phyloP scores from a whole-genome alignment of 495 filamentous ascomycete genomes.

The Jackrogersella multiformis region DNA sequence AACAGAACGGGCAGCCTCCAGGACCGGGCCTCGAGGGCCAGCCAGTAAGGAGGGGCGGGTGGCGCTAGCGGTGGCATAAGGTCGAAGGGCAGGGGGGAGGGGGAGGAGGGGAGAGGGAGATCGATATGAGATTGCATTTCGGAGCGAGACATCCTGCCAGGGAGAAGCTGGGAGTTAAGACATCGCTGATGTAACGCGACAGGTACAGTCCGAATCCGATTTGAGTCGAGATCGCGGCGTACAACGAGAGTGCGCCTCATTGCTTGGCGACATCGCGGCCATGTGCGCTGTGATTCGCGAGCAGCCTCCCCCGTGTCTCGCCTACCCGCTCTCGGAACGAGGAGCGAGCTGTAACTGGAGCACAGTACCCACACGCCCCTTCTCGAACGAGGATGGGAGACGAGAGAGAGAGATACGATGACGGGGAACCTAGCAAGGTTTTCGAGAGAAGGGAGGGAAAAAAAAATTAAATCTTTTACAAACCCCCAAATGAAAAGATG shows the following conservation, averaged over 20 bases:
- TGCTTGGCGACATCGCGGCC: constrained; percentile 24
- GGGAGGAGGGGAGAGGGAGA: no score
- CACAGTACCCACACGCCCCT: constrained; percentile 21
- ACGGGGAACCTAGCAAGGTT: constrained; percentile 12
- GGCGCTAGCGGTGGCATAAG: not conserved
- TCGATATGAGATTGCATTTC: constrained; percentile 6
- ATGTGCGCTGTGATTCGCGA: constrained; percentile 32
- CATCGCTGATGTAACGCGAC: constrained; percentile 29
- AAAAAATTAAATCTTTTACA: constrained; percentile 4
- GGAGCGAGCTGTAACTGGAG: constrained; percentile 6
- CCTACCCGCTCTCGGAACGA: constrained; percentile 33
- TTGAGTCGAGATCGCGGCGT: constrained; percentile 20
- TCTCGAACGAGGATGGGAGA: not conserved
- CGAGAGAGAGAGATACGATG: constrained; percentile 7
- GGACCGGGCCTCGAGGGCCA: not conserved
- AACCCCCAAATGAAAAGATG: constrained; percentile 1
- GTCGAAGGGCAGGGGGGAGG: constrained; percentile 1
- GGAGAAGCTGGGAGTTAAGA: constrained; percentile 18
- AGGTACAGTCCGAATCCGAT: constrained; percentile 19
- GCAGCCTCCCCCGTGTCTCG: constrained; percentile 33
- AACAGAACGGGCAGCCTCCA: not conserved
- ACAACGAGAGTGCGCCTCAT: constrained; percentile 28
- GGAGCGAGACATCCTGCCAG: constrained; percentile 23
- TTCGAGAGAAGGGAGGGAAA: no score
- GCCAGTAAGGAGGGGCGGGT: not conserved